Percentiles rank a stretch among this genome's conserved stretches.
Evolutionary conservation across 768 basidiomycete species (phyloP).

Genomic region (Dentipellis sp.): DNA sequence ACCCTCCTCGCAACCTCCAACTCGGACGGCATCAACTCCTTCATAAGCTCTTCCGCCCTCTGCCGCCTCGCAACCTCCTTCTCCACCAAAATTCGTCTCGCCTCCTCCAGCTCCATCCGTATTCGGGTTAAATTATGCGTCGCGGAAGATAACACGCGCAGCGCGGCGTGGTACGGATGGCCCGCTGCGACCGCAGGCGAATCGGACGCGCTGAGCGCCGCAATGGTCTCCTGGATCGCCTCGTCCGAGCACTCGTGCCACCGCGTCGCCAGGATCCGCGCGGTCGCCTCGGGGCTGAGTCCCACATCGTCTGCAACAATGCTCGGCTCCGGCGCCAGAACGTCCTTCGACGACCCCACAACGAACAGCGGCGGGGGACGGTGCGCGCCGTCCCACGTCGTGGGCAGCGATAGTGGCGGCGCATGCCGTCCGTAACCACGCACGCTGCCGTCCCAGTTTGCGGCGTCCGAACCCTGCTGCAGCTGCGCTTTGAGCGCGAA

Average conservation of each 20-base stretch:
- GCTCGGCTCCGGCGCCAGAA: not conserved
- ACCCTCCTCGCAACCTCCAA: slow-evolving; percentile 60
- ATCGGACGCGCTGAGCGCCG: slow-evolving; percentile 34
- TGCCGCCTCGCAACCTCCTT: slow-evolving; percentile 45
- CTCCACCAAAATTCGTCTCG: slow-evolving; percentile 40
- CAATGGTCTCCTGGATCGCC: slow-evolving; percentile 56
- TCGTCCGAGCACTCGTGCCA: slow-evolving; percentile 80
- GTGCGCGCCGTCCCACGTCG: slow-evolving; percentile 29
- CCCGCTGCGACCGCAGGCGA: slow-evolving; percentile 35
- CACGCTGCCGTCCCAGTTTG: slow-evolving; percentile 46
- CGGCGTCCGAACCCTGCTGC: slow-evolving; percentile 31
- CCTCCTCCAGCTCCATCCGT: slow-evolving; percentile 57
- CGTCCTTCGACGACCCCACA: slow-evolving; percentile 13
- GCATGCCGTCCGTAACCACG: slow-evolving; percentile 38
- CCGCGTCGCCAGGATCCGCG: slow-evolving; percentile 51
- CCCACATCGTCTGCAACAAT: slow-evolving; percentile 5
- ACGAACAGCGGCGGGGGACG: slow-evolving; percentile 7
- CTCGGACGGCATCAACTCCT: slow-evolving; percentile 51
- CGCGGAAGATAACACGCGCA: slow-evolving; percentile 65
- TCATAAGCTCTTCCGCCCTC: slow-evolving; percentile 46
- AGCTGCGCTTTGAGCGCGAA: slow-evolving; percentile 55
- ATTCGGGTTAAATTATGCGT: slow-evolving; percentile 47
- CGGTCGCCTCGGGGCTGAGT: slow-evolving; percentile 16
- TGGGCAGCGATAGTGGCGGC: slow-evolving; percentile 24
- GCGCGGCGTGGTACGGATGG: slow-evolving; percentile 57